Evolutionary conservation across 139 green algal genomes (phyloP).

Genomic region (Parachlorella kessleri): DNA sequence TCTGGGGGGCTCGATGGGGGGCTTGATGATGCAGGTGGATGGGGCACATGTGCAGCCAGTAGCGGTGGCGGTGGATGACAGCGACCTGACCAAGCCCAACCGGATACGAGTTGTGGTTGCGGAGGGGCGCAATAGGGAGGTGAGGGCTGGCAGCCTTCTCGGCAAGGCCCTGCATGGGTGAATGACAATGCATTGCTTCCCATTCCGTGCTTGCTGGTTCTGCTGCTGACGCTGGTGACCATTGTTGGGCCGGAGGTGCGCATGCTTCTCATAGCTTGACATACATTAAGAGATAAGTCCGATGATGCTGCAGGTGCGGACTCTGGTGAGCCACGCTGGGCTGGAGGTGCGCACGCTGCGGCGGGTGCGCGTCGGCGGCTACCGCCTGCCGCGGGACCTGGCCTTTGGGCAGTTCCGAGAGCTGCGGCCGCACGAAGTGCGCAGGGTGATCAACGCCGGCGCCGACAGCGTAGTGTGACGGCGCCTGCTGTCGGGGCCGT

Average conservation of each 20-base stretch:
- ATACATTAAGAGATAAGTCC: no score
- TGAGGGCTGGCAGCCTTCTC: no score
- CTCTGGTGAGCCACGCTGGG: conserved; percentile 66
- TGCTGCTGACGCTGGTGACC: conserved; percentile 25
- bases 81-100: conserved; percentile 26
- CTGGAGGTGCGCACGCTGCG: conserved; percentile 79
- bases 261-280: no score
- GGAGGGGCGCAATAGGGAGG: conserved; percentile 89
- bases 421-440: conserved; percentile 47
- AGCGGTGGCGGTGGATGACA: conserved; percentile 34
- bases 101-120: conserved; percentile 71
- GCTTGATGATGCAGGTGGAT: no score
- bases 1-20: no score
- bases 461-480: conserved; percentile 33
- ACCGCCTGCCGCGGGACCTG: conserved; percentile 69
- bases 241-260: conserved; percentile 77
- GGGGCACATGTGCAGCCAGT: conserved; percentile 51
- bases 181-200: no score
- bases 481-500: no score
- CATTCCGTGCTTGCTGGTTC: no score
- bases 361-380: conserved; percentile 81
- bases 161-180: no score
- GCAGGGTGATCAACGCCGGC: conserved; percentile 43
- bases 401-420: conserved; percentile 61
- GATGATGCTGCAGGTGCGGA: conserved; percentile 70